A percentile compares a stretch with the other conserved stretches of the same genome.
phyloP scores from a whole-genome alignment of 2,329 filamentous ascomycete species.

The Dactylellina haptotyla region DNA sequence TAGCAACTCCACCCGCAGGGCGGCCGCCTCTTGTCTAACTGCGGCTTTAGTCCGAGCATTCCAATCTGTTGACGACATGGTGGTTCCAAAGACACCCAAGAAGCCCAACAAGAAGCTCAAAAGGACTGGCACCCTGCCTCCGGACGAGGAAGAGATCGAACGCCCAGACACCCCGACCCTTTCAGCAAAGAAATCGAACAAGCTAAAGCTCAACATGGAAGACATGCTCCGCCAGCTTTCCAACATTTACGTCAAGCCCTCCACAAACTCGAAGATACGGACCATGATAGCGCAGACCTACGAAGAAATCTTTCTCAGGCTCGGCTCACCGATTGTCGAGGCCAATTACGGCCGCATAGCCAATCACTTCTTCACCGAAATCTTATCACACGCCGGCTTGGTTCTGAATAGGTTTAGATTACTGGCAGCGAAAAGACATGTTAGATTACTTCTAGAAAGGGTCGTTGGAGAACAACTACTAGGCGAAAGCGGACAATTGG shows the following conservation, averaged over 20 bases:
- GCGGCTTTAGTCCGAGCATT: constrained; percentile 84
- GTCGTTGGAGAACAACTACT: constrained; percentile 83
- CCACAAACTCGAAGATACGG: constrained; percentile 81
- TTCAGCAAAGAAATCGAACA: constrained; percentile 71
- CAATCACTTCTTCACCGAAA: constrained; percentile 79
- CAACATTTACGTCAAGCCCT: constrained; percentile 78
- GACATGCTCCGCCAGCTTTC: constrained; percentile 84
- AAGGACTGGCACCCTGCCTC: constrained; percentile 70
- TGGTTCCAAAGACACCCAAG: constrained; percentile 68
- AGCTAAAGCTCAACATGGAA: constrained; percentile 76
- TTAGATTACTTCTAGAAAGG: constrained; percentile 84
- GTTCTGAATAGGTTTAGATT: constrained; percentile 87
- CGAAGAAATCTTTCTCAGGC: constrained; percentile 77
- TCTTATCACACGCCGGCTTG: constrained; percentile 80
- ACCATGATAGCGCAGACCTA: constrained; percentile 90
- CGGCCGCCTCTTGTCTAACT: constrained; percentile 85
- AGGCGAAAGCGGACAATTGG: constrained; percentile 86
- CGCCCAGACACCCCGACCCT: constrained; percentile 77
- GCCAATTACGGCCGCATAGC: constrained; percentile 82
- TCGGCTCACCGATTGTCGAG: constrained; percentile 86
- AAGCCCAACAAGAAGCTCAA: constrained; percentile 77
- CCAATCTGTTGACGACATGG: constrained; percentile 68
- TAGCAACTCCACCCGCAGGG: constrained; percentile 79
- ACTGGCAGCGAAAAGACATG: constrained; percentile 82
- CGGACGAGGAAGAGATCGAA: constrained; percentile 78